Conservation (phyloP, 1,284 basidiomycete genomes). For the Heliocybe sulcata region DNA sequence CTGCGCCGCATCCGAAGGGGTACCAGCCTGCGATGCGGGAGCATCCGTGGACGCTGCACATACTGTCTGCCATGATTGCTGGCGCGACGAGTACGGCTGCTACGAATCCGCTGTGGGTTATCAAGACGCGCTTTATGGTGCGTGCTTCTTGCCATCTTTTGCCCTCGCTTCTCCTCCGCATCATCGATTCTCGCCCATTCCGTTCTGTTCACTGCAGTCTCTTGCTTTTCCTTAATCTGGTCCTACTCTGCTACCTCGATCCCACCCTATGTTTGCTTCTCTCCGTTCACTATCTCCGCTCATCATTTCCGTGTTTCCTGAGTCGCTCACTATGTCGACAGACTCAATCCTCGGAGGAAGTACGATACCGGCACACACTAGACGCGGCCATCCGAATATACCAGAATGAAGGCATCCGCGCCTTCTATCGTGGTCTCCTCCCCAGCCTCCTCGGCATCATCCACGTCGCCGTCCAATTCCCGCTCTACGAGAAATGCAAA, state of each 20-base stretch:
- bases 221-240: too few relatives aligned
- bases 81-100: constrained; percentile 86
- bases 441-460: constrained; percentile 86
- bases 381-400: constrained; percentile 87
- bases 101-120: constrained; percentile 94
- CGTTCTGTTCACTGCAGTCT: too few relatives aligned
- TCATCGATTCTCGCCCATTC: neutral
- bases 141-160: constrained; percentile 18
- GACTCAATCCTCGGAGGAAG: constrained; percentile 73
- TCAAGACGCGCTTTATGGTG: constrained; percentile 97
- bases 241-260: too few relatives aligned
- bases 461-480: constrained; percentile 94
- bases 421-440: constrained; percentile 88
- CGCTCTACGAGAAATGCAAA: constrained; percentile 91
- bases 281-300: neutral
- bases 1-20: constrained; percentile 75
- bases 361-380: constrained; percentile 78
- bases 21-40: constrained; percentile 72
- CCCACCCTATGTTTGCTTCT: too few relatives aligned
- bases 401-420: constrained; percentile 72
- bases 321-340: constrained; percentile 26
- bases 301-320: neutral
- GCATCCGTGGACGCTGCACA: constrained; percentile 79
- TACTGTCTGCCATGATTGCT: constrained; percentile 88
- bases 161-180: neutral